phyloP scores from a whole-genome alignment of 1,284 basidiomycete species.

The Trichosporon sp. region DNA sequence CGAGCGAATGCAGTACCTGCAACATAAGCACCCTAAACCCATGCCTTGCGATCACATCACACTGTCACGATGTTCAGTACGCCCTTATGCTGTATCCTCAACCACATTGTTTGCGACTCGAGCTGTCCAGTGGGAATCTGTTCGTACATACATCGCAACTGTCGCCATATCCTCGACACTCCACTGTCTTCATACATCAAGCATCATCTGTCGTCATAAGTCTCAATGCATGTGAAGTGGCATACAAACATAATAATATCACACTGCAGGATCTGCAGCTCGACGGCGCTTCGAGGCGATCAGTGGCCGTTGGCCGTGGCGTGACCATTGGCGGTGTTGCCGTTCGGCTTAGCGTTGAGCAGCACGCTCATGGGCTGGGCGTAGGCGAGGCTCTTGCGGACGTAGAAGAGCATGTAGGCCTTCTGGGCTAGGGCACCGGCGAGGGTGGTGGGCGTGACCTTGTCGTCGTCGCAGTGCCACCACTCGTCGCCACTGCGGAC shows the following conservation, averaged over 20 bases:
- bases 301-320: constrained; percentile 2
- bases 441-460: constrained; percentile 66
- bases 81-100: not conserved
- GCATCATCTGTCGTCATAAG: not conserved
- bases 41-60: not conserved
- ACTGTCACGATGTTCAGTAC: not conserved
- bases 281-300: not conserved
- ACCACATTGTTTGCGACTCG: not conserved
- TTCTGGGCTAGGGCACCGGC: constrained; percentile 62
- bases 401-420: constrained; percentile 90
- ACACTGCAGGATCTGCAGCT: not conserved
- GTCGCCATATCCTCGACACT: too few species aligned
- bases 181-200: not conserved
- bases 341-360: constrained; percentile 7
- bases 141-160: not conserved
- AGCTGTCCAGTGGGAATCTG: not conserved
- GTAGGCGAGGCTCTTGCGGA: constrained; percentile 77
- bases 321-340: constrained; percentile 8
- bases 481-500: constrained; percentile 56
- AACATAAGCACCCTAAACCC: not conserved
- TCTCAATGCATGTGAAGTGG: constrained; percentile 3
- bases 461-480: constrained; percentile 94
- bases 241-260: constrained; percentile 2
- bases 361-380: constrained; percentile 22
- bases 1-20: not conserved